Base-by-base conservation (phyloP, 23 red algal genomes). In the Gracilaria gracilis region DNA sequence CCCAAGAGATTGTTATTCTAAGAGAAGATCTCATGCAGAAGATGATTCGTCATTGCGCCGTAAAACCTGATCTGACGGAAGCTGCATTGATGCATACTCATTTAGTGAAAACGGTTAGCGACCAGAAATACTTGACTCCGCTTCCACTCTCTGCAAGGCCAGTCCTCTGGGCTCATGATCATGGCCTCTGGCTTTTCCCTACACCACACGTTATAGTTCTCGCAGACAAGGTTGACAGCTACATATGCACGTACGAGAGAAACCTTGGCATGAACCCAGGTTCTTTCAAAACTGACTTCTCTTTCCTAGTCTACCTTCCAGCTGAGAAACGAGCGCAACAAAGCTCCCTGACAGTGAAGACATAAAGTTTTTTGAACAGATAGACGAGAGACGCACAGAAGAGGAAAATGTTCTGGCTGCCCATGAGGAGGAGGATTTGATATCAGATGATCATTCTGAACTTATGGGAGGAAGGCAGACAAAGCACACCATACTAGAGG, bases 101-200 rank as follows among this genome's bases (percentile, higher is more conserved):
- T 79, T 44, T 97, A 28, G 55, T 97, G 37, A 90, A 97, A 81
- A 76, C 95, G 27, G 66, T 93, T 21, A 83, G 83, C 42, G 95
- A 97, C 70, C 95, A 97, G 81, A 72, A 73, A 37, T 89, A 97
- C 54, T 65, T 97, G 47, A 94, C 90, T 59, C 95, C 95, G 9
- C 64, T 92, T 14, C 80, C 95, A 2, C 49, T 77, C n/a, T 75
- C 91, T 16, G 81, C 87, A 20, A 85, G 92, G 20, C 88, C 88
- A 27, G 85, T 97, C 9, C 75, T 97, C 16, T 97, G 95, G 95
- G 53, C 76, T 49, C 88, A 92, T 79, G 90, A 93, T 61, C 81
- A 92, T 55, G 87, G 62, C 48, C 72, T 97, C 17, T 92, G 95
- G 88, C 59, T 97, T 25, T 89, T 88, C 58, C 95, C 95, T 0